Base-by-base conservation (phyloP, 192 early-diverging fungal genomes). In the Dispira parvispora region DNA sequence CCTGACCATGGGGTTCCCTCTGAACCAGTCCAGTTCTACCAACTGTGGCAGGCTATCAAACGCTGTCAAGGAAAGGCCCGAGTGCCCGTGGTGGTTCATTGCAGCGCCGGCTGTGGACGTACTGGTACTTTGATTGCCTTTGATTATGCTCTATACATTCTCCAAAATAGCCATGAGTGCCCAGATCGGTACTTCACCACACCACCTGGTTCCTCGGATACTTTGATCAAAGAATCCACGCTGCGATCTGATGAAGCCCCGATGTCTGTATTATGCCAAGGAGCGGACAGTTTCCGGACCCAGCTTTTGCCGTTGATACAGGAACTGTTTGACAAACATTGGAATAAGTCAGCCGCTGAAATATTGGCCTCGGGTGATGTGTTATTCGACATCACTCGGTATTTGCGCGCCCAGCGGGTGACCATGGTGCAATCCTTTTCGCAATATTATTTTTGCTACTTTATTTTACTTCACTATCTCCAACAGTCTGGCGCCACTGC, bases 21-120 rank as follows among this genome's bases (percentile, higher is more conserved):
- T 1, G 70, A 74, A 4, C 75, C 86, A 9, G 58, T 74, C 4
- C 58, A 45, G 42, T 61, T 61, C 58, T n/a, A 43, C 11, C 58
- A 25, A 8, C 58, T 61, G 20, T 44, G 43, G 28, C 12, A 3
- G 16, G 52, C 70, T 21, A 46, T 49, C n/a, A 25, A 43, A 18
- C 58, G 26, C 21, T 43, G 28, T 21, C 63, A 55, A 43, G 32
- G 21, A 27, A 27, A 52, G 20, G 8, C 23, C 21, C 0, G 28
- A 18, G 8, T 26, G 55, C 91, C 91, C 0, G 78, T 84, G 60
- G 68, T 91, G 9, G 87, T 91, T 11, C 89, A 94, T 65, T 94
- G 91, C 66, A 85, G 82, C 61, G 91, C 91, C 8, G 91, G 91
- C 0, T 88, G 86, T 63, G 91, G 91, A 6, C 75, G 91, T 28